Base-by-base conservation (phyloP, 768 basidiomycete genomes). In the Boletus edulis region DNA sequence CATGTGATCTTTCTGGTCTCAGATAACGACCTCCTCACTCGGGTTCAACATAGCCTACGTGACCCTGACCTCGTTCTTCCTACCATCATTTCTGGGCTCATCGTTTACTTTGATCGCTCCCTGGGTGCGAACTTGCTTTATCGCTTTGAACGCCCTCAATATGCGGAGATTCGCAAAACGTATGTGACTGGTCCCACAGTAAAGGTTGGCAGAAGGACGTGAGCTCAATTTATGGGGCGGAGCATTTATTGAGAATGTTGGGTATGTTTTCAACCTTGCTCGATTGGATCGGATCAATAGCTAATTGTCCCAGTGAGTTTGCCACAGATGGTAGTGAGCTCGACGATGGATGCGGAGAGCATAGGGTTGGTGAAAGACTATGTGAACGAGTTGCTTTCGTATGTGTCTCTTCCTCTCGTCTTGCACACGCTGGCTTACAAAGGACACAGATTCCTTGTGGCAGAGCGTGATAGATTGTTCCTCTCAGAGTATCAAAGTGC, bases 81-180 rank as follows among this genome's bases (percentile, higher is more conserved):
- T 17, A 95, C 94, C 5, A 85, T 97, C 52, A 76, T 92, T 41
- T 83, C 89, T 2, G 96, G 96, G 1, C 78, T 98, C 12, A 82
- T 85, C 47, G 80, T 89, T 43, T 98, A 99, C 75, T 99, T 99
- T 67, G 93, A 99, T 71, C 89, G 91, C 32, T 87, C 93, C 0
- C 80, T 92, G 2, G 90, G 96, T 5, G 84, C 88, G 54, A 94
- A 91, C 70, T 80, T 99, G 27, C 79, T 98, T 4, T 99, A 98
- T 67, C 87, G 94, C 18, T 94, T 96, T 61, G 96, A 99, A 70
- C 83, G 96, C n/a, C 84, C 85, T 7, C 95, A 98, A 69, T 98
- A 96, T 58, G 86, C 88, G 6, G 84, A 87, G 46, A 80, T 91
- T 22, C 81, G 89, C 42, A 85, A 86, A 63, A 72, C 73, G 57